These are phyloP conservation scores for Chlorella sp. DNA, from an alignment of 139 green algal species.

Conservation along the genomic window DNA sequence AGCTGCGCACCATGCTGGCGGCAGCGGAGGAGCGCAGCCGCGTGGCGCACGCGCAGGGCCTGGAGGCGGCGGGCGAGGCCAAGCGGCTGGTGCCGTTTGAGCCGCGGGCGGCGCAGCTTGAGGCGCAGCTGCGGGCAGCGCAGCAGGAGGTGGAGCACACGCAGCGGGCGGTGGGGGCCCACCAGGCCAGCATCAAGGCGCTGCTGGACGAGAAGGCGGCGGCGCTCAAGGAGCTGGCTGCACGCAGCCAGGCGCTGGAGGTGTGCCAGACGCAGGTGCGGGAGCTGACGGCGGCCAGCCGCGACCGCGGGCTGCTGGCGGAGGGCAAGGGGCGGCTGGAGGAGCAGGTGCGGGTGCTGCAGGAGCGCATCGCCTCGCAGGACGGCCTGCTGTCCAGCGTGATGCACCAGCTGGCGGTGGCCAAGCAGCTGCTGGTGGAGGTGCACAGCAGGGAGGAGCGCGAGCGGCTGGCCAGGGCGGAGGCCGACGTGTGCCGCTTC, in stretches of 20 bases:
- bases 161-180: constrained; percentile 8
- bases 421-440: constrained; percentile 44
- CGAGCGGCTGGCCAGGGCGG: constrained; percentile 15
- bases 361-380: not conserved
- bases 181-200: constrained; percentile 31
- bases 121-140: not conserved
- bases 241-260: constrained; percentile 21
- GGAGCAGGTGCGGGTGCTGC: constrained; percentile 15
- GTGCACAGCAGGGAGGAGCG: constrained; percentile 15
- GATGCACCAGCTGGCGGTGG: constrained; percentile 38
- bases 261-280: constrained; percentile 1
- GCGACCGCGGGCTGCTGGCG: not conserved
- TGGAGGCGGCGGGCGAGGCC: constrained; percentile 15
- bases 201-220: constrained; percentile 33
- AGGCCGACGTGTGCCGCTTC: not conserved
- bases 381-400: constrained; percentile 36
- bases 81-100: constrained; percentile 18
- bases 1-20: constrained; percentile 14
- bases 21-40: not conserved
- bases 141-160: constrained; percentile 15
- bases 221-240: constrained; percentile 36
- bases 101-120: not conserved
- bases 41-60: constrained; percentile 1
- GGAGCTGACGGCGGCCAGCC: constrained; percentile 7
- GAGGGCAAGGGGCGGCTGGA: constrained; percentile 13